Evolutionary conservation across 345 rosid genomes (phyloP).

Genomic region (Lepidium didymum): DNA sequence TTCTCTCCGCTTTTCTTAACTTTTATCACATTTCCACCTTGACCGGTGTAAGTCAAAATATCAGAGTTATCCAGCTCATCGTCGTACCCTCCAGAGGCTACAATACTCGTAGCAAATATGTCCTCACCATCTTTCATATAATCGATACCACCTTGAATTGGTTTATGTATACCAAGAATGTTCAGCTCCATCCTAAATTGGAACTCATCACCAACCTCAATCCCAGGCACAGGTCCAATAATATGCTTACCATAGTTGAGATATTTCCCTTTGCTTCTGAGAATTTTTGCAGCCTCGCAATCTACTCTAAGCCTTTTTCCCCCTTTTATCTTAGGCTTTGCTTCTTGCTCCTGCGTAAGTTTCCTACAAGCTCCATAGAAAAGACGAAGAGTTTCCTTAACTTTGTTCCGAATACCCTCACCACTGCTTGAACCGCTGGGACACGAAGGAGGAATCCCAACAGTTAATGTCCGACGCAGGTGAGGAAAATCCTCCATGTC

Average conservation of each 20-base stretch:
- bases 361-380: constrained; percentile 63
- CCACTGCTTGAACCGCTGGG: constrained; percentile 16
- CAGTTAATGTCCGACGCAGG: constrained; percentile 20
- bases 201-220: constrained; percentile 89
- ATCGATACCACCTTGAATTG: constrained; percentile 74
- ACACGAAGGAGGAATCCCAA: constrained; percentile 48
- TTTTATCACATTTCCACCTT: constrained; percentile 60
- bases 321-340: constrained; percentile 30
- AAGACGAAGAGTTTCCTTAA: constrained; percentile 70
- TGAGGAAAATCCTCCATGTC: constrained; percentile 8
- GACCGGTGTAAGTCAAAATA: constrained; percentile 67
- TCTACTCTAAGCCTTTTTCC: constrained; percentile 44
- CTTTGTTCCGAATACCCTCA: constrained; percentile 44
- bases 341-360: constrained; percentile 70
- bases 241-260: constrained; percentile 39
- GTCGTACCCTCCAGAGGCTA: constrained; percentile 76
- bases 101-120: constrained; percentile 59
- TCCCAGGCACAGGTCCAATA: constrained; percentile 75
- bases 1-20: constrained; percentile 26
- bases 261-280: constrained; percentile 42
- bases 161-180: constrained; percentile 71
- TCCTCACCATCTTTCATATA: constrained; percentile 37
- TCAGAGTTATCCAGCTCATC: constrained; percentile 64
- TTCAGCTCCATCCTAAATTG: constrained; percentile 72
- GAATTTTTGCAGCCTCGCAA: constrained; percentile 48